These are phyloP conservation scores for Salvia splendens DNA, from an alignment of 257 asterid genomes.

Conservation along the genomic window DNA sequence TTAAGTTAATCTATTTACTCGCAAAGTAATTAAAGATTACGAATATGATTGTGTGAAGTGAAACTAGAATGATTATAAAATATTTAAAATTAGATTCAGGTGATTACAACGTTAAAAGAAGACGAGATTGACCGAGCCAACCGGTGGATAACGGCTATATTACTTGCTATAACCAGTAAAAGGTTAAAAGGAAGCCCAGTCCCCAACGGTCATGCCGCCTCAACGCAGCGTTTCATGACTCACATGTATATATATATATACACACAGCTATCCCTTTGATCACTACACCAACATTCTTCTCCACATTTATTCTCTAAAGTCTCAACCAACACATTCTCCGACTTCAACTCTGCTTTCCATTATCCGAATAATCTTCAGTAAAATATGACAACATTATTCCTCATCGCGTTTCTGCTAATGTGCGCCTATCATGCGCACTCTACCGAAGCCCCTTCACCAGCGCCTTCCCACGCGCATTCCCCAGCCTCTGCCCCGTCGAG, in stretches of 20 bases:
- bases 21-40: no score
- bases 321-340: constrained; percentile 15
- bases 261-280: constrained; percentile 22
- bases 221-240: constrained; percentile 46
- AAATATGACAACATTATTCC: constrained; percentile 41
- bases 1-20: no score
- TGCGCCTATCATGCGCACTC: constrained; percentile 48
- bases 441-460: constrained; percentile 54
- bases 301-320: no score
- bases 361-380: constrained; percentile 19
- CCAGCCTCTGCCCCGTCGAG: constrained; percentile 50
- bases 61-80: no score
- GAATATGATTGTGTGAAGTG: no score
- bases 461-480: constrained; percentile 51
- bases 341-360: neutral
- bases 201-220: constrained; percentile 52
- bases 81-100: no score
- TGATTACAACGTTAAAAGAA: neutral
- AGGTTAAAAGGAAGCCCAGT: constrained; percentile 11
- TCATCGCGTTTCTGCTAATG: constrained; percentile 37
- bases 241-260: constrained; percentile 36
- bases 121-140: constrained; percentile 22
- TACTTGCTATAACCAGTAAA: constrained; percentile 17
- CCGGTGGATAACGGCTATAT: constrained; percentile 48
- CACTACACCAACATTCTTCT: constrained; percentile 14